A percentile compares a stretch with the other conserved stretches of the same genome.
phyloP scores from a whole-genome alignment of 306 rosid species.

The Gastrolobium bilobum region DNA sequence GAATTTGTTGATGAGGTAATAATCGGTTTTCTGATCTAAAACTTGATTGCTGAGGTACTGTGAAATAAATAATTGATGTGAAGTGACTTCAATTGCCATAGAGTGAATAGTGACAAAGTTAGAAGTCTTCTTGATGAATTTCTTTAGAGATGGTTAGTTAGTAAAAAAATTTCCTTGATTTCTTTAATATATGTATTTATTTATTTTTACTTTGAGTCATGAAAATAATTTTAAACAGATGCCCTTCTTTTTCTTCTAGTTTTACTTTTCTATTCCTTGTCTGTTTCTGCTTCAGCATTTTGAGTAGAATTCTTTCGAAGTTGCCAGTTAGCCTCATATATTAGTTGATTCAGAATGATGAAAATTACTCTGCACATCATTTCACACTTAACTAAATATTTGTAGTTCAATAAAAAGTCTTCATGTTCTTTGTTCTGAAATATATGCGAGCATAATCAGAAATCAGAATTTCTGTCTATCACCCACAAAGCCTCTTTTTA shows the following conservation, averaged over 20 bases:
- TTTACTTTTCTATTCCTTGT: background rate
- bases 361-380: constrained; percentile 4
- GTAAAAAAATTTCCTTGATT: background rate
- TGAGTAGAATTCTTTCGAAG: background rate
- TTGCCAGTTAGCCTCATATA: constrained; percentile 1
- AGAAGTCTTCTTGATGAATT: constrained; percentile 22
- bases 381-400: background rate
- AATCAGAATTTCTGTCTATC: background rate
- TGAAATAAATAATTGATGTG: background rate
- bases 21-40: constrained; percentile 23
- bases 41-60: background rate
- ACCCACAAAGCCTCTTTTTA: background rate
- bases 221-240: constrained; percentile 20
- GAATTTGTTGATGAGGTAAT: constrained; percentile 73
- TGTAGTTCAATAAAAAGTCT: background rate
- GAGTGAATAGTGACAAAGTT: background rate
- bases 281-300: constrained; percentile 23
- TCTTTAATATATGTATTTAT: background rate
- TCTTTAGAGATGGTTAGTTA: constrained; percentile 13
- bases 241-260: background rate
- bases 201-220: background rate
- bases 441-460: constrained; percentile 6
- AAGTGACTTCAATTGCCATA: background rate
- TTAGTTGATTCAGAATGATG: background rate
- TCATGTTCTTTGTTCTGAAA: background rate